A percentile compares a stretch with the other conserved stretches of the same genome.
Conservation (phyloP, 257 asterid genomes). For the Solanum medicagineum region DNA sequence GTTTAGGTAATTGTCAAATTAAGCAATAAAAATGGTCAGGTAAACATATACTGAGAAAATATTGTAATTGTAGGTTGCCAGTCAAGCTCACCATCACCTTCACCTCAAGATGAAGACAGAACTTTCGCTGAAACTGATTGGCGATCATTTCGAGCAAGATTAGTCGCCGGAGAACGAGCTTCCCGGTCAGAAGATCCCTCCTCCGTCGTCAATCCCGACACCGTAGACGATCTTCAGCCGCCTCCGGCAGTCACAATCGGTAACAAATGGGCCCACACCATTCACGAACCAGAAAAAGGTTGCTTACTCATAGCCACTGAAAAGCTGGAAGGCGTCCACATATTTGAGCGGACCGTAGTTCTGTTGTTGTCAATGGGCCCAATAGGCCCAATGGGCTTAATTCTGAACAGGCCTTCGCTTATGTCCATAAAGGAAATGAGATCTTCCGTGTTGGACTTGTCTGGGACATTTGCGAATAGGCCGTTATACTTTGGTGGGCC, state of each 20-base stretch:
- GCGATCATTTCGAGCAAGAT: slow-evolving; percentile 68
- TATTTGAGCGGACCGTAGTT: slow-evolving; percentile 67
- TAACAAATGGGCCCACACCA: slow-evolving; percentile 71
- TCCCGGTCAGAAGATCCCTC: slow-evolving; percentile 5
- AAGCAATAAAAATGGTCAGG: neutral
- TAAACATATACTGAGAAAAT: neutral
- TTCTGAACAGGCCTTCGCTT: slow-evolving; percentile 77
- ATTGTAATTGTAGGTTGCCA: slow-evolving; percentile 29
- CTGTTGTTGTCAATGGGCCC: slow-evolving; percentile 55
- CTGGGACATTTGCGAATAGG: slow-evolving; percentile 46
- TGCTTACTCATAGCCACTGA: slow-evolving; percentile 67
- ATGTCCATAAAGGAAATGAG: slow-evolving; percentile 86
- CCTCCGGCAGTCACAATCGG: slow-evolving; percentile 22
- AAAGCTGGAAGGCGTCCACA: slow-evolving; percentile 84
- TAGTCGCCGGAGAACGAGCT: slow-evolving; percentile 43
- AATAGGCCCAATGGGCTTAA: slow-evolving; percentile 58
- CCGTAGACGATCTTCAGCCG: neutral
- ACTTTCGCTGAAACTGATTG: slow-evolving; percentile 37
- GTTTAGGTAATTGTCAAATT: neutral
- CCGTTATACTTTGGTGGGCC: slow-evolving; percentile 91
- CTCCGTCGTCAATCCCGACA: slow-evolving; percentile 17
- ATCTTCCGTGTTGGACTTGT: slow-evolving; percentile 32
- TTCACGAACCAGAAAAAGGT: slow-evolving; percentile 79
- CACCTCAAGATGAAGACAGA: slow-evolving; percentile 48
- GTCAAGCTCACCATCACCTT: slow-evolving; percentile 20